Percentiles rank a stretch among this genome's conserved stretches.
Conservation (phyloP, 495 filamentous ascomycete genomes). For the Podospora pseudoanserina region DNA sequence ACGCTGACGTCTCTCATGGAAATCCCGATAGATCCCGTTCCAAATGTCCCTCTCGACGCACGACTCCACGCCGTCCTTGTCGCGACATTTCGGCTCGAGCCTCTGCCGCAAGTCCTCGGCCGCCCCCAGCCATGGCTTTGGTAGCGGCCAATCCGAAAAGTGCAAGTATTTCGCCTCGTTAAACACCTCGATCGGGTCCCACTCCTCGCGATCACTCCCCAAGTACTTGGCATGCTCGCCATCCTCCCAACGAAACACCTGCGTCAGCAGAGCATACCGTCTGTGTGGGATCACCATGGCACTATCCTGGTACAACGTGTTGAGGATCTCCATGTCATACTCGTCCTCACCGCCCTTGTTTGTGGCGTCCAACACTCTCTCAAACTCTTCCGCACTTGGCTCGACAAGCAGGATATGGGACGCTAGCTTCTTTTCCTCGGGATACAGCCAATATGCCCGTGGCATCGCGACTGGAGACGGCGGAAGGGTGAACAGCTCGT, state of each 20-base stretch:
- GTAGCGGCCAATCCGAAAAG: constrained; percentile 77
- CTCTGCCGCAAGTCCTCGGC: constrained; percentile 50
- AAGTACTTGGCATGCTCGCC: constrained; percentile 57
- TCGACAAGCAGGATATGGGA: constrained; percentile 64
- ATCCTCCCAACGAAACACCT: constrained; percentile 59
- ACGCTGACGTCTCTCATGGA: constrained; percentile 38
- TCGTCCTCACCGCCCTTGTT: constrained; percentile 37
- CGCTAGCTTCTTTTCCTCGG: constrained; percentile 50
- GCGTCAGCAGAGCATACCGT: constrained; percentile 64
- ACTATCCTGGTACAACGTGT: constrained; percentile 60
- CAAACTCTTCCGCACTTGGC: constrained; percentile 55
- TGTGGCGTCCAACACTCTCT: constrained; percentile 49
- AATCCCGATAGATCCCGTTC: constrained; percentile 69
- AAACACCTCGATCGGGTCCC: constrained; percentile 63
- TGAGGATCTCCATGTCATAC: constrained; percentile 74
- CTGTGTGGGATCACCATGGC: constrained; percentile 74
- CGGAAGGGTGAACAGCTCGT: constrained; percentile 73
- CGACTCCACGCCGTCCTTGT: constrained; percentile 49
- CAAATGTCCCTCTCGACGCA: constrained; percentile 59
- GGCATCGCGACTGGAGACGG: constrained; percentile 58
- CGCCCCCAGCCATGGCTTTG: constrained; percentile 68
- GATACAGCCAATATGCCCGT: constrained; percentile 66
- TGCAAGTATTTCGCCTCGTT: constrained; percentile 72
- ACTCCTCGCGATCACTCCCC: constrained; percentile 58
- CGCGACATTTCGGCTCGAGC: constrained; percentile 54